Evolutionary conservation across 2,329 filamentous ascomycete species (phyloP).

Genomic region (Exophiala calicioides): DNA sequence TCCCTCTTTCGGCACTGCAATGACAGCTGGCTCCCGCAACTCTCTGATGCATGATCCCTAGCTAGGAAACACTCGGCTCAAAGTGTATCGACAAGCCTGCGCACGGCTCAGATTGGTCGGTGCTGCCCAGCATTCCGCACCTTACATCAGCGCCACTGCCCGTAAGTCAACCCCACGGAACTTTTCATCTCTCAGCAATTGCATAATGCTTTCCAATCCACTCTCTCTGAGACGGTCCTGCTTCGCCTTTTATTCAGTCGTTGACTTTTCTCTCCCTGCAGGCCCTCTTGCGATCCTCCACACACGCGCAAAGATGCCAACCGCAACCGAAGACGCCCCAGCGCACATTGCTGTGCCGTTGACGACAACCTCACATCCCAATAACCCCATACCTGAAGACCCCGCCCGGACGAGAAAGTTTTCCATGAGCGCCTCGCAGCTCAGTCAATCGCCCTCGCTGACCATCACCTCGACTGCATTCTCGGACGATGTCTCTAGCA

Average conservation of each 20-base stretch:
- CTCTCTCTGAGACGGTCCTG: background rate
- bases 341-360: slow-evolving; percentile 26
- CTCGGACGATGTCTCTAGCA: slow-evolving; percentile 37
- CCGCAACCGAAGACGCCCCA: slow-evolving; percentile 9
- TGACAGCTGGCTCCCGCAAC: too few relatives aligned
- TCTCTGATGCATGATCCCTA: too few relatives aligned
- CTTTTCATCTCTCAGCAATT: slow-evolving; percentile 18
- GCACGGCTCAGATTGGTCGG: slow-evolving; percentile 8
- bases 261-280: slow-evolving; percentile 2
- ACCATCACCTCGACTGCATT: slow-evolving; percentile 37
- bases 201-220: slow-evolving; percentile 25
- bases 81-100: slow-evolving; percentile 14
- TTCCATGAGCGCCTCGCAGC: slow-evolving; percentile 38
- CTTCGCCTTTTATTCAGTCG: background rate
- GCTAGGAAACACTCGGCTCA: slow-evolving; percentile 4
- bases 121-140: slow-evolving; percentile 22
- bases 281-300: background rate
- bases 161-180: slow-evolving; percentile 18
- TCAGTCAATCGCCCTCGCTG: slow-evolving; percentile 35
- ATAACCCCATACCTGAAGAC: slow-evolving; percentile 52
- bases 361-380: slow-evolving; percentile 47
- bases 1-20: background rate
- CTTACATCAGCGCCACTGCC: slow-evolving; percentile 24
- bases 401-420: slow-evolving; percentile 42
- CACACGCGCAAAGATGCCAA: slow-evolving; percentile 9